Conservation (phyloP, 495 filamentous ascomycete species). For the Penicillium subrubescens region DNA sequence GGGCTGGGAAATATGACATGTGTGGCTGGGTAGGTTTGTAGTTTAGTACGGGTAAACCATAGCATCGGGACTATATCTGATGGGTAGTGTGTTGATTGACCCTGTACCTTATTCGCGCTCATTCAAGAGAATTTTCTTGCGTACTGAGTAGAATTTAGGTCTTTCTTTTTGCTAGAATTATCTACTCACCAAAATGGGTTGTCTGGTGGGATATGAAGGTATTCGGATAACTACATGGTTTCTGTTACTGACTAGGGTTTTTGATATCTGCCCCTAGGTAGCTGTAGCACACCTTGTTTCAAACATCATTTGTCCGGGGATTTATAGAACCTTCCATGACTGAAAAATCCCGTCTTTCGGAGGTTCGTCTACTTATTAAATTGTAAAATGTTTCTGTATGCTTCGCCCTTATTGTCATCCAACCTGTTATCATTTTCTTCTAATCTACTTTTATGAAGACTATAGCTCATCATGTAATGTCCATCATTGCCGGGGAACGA, state of each 20-base stretch:
- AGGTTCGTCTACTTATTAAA: no score
- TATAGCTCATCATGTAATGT: neutral
- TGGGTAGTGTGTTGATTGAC: neutral
- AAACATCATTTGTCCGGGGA: no score
- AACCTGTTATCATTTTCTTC: no score
- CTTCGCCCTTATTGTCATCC: no score
- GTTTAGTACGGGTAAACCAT: constrained; percentile 3
- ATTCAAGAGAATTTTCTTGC: neutral
- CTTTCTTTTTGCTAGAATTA: neutral
- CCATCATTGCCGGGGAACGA: neutral
- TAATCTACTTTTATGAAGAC: neutral
- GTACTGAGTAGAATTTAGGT: neutral
- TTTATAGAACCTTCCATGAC: no score
- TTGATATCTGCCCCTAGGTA: no score
- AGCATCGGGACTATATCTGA: constrained; percentile 3
- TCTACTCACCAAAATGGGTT: neutral
- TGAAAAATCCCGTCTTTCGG: no score
- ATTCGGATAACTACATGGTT: no score
- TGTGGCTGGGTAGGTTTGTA: neutral
- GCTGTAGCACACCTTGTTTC: no score
- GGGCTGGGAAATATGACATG: constrained; percentile 6
- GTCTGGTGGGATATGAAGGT: neutral
- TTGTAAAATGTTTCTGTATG: no score
- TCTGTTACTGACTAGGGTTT: no score
- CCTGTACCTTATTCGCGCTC: neutral